phyloP scores from a whole-genome alignment of 345 rosid genomes.

The Eucalyptus victrix region DNA sequence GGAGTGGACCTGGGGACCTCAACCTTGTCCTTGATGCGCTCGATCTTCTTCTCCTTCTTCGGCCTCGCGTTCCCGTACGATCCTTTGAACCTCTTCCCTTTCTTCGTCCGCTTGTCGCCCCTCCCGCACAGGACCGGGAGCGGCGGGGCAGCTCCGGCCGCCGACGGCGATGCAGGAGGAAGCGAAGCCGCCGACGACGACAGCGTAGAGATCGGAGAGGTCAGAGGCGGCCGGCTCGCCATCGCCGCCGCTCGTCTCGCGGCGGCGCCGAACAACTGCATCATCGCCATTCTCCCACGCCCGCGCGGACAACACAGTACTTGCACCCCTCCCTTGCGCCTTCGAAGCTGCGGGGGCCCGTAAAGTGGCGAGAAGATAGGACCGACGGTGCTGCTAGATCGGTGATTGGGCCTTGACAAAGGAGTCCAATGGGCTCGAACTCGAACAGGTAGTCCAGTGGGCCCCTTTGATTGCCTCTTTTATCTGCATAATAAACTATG shows the following conservation, averaged over 20 bases:
- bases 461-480: background rate
- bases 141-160: background rate
- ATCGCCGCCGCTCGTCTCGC: constrained; percentile 7
- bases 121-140: constrained; percentile 42
- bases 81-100: constrained; percentile 86
- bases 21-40: constrained; percentile 77
- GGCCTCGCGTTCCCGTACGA: constrained; percentile 83
- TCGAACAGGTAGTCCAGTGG: background rate
- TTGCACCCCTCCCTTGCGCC: background rate
- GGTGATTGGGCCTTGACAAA: background rate
- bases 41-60: constrained; percentile 85
- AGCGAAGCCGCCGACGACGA: background rate
- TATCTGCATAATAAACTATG: background rate
- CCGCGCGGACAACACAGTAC: background rate
- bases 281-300: constrained; percentile 24
- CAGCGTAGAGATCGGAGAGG: background rate
- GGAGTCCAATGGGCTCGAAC: background rate
- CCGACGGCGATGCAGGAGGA: background rate
- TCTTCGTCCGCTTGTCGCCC: constrained; percentile 91
- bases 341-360: background rate
- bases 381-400: background rate
- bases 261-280: background rate
- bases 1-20: constrained; percentile 98
- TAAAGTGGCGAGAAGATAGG: background rate
- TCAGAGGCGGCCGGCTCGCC: background rate